These are phyloP conservation scores for Paecilomyces variotii DNA, from an alignment of 2,329 filamentous ascomycete genomes.

Conservation along the genomic window DNA sequence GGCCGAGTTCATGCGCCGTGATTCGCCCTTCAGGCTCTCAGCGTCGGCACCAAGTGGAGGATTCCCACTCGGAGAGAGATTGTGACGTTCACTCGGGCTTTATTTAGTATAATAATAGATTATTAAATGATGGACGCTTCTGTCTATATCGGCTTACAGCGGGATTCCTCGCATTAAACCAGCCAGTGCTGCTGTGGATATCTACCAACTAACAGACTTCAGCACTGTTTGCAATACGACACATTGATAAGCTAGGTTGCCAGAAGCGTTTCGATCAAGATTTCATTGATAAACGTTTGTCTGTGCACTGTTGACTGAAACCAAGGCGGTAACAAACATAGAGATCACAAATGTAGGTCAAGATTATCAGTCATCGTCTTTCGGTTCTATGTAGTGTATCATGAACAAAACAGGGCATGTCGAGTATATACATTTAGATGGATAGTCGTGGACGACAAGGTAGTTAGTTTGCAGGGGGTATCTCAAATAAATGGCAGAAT, in stretches of 20 bases:
- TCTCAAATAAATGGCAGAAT: constrained; percentile 18
- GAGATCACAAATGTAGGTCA: neutral
- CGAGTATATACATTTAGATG: constrained; percentile 25
- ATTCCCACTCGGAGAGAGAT: too few species aligned
- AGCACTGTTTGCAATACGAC: neutral
- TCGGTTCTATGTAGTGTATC: constrained; percentile 15
- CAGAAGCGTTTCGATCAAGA: neutral
- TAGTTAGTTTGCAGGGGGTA: constrained; percentile 31
- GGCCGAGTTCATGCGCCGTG: neutral
- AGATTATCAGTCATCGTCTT: neutral
- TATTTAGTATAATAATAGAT: too few species aligned
- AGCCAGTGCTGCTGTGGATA: neutral
- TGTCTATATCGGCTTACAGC: too few species aligned
- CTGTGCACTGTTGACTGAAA: too few species aligned
- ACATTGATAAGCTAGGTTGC: neutral
- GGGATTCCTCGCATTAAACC: too few species aligned
- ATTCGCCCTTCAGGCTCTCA: neutral
- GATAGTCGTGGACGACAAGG: constrained; percentile 20
- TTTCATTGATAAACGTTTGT: too few species aligned
- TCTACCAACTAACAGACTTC: neutral
- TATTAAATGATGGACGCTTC: too few species aligned
- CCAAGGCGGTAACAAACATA: neutral
- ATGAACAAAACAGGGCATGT: constrained; percentile 4
- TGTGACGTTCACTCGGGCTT: too few species aligned
- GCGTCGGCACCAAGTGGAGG: neutral